Percentiles rank a stretch among this genome's conserved stretches.
phyloP scores from a whole-genome alignment of 2,329 filamentous ascomycete genomes.

The Samsoniella hepiali region DNA sequence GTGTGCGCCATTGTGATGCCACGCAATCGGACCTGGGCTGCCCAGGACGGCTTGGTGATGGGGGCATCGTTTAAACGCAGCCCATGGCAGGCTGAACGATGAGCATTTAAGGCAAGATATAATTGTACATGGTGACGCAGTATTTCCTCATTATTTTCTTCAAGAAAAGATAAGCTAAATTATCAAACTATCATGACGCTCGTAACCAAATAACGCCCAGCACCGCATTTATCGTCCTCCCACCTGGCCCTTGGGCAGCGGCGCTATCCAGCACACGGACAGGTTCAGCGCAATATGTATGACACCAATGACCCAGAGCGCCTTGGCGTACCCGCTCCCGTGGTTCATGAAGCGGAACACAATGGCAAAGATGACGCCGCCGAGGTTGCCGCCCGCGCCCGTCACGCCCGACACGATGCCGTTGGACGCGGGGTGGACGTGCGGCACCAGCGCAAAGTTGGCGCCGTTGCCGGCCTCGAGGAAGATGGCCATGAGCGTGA shows the following conservation, averaged over 20 bases:
- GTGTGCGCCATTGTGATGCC: not conserved
- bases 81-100: conserved; percentile 16
- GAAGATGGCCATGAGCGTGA: conserved; percentile 77
- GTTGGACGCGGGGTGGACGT: conserved; percentile 80
- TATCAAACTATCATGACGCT: not conserved
- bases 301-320: conserved; percentile 78
- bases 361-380: conserved; percentile 78
- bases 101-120: not conserved
- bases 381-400: conserved; percentile 78
- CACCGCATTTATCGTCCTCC: conserved; percentile 21
- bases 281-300: conserved; percentile 70
- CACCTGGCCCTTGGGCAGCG: conserved; percentile 49
- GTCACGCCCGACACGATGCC: conserved; percentile 73
- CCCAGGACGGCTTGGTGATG: not conserved
- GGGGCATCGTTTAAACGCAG: not conserved
- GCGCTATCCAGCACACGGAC: conserved; percentile 53
- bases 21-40: not conserved
- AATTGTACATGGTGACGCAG: not conserved
- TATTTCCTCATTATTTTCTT: not conserved
- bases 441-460: conserved; percentile 82
- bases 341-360: conserved; percentile 70
- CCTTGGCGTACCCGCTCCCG: conserved; percentile 63
- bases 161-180: not conserved
- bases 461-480: conserved; percentile 81
- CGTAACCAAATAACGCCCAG: conserved; percentile 20